Conservation (phyloP, 2,329 filamentous ascomycete species). For the Rugonectria rugulosa region DNA sequence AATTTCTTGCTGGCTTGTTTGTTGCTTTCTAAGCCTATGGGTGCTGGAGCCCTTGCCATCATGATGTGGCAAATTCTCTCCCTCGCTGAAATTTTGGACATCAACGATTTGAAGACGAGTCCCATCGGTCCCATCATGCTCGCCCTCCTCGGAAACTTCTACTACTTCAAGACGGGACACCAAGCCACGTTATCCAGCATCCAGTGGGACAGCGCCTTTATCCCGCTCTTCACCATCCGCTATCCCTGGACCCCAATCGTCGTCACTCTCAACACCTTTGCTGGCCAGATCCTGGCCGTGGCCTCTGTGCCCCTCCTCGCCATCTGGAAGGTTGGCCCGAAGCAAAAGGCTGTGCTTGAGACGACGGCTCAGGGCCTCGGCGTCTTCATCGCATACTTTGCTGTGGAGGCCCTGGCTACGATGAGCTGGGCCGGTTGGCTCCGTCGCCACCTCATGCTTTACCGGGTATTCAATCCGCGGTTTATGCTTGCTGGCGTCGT, state of each 20-base stretch:
- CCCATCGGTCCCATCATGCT: slow-evolving; percentile 86
- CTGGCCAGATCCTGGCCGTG: slow-evolving; percentile 84
- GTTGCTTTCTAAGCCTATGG: slow-evolving; percentile 93
- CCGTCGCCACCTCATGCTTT: slow-evolving; percentile 93
- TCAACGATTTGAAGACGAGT: slow-evolving; percentile 67
- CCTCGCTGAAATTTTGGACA: slow-evolving; percentile 69
- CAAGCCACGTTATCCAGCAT: slow-evolving; percentile 87
- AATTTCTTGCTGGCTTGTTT: slow-evolving; percentile 80
- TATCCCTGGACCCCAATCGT: slow-evolving; percentile 92
- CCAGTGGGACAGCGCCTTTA: slow-evolving; percentile 96
- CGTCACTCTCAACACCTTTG: slow-evolving; percentile 86
- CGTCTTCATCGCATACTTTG: slow-evolving; percentile 82
- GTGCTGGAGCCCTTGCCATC: slow-evolving; percentile 81
- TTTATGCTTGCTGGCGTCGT: slow-evolving; percentile 84
- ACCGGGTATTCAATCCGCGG: slow-evolving; percentile 88
- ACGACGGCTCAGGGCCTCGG: slow-evolving; percentile 74
- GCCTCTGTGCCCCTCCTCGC: slow-evolving; percentile 81
- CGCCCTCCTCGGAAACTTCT: slow-evolving; percentile 87
- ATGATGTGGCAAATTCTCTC: slow-evolving; percentile 90
- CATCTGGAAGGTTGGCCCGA: slow-evolving; percentile 88
- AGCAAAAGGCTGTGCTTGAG: slow-evolving; percentile 73
- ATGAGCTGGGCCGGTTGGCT: slow-evolving; percentile 91
- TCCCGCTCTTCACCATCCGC: slow-evolving; percentile 80
- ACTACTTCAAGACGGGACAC: slow-evolving; percentile 98
- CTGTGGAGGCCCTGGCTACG: slow-evolving; percentile 82